phyloP scores from a whole-genome alignment of 305 asterid genomes.

The Rubia peregrina region DNA sequence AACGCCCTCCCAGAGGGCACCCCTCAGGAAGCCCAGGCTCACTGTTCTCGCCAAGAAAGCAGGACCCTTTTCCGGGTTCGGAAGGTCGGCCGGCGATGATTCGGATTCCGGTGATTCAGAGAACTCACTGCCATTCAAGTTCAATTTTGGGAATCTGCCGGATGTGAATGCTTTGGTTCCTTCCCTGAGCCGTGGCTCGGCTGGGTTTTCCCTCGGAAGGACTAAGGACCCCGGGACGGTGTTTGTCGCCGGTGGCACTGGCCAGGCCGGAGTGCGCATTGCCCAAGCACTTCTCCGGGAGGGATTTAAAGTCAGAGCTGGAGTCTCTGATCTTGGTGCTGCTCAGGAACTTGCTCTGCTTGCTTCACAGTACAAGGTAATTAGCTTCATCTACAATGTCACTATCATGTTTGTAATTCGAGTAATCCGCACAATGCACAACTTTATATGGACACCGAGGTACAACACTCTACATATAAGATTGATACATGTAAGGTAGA shows the following conservation, averaged over 20 bases:
- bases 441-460: neutral
- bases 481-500: neutral
- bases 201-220: slow-evolving; percentile 53
- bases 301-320: slow-evolving; percentile 92
- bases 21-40: slow-evolving; percentile 30
- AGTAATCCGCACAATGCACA: neutral
- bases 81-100: slow-evolving; percentile 26
- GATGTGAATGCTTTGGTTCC: slow-evolving; percentile 65
- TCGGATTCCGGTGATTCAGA: slow-evolving; percentile 21
- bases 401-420: neutral
- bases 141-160: slow-evolving; percentile 53
- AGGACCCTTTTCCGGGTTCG: slow-evolving; percentile 24
- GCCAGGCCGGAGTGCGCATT: slow-evolving; percentile 82
- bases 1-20: slow-evolving; percentile 39
- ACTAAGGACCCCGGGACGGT: slow-evolving; percentile 79
- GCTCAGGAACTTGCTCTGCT: slow-evolving; percentile 90
- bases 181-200: slow-evolving; percentile 31
- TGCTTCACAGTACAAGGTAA: slow-evolving; percentile 64
- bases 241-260: slow-evolving; percentile 87
- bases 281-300: slow-evolving; percentile 67
- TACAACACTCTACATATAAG: neutral
- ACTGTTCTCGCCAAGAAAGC: slow-evolving; percentile 47
- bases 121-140: slow-evolving; percentile 50
- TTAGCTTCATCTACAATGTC: slow-evolving; percentile 12
- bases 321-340: slow-evolving; percentile 76